These are phyloP conservation scores for Phlebiopsis gigantea DNA, from an alignment of 768 basidiomycete species.

Conservation along the genomic window DNA sequence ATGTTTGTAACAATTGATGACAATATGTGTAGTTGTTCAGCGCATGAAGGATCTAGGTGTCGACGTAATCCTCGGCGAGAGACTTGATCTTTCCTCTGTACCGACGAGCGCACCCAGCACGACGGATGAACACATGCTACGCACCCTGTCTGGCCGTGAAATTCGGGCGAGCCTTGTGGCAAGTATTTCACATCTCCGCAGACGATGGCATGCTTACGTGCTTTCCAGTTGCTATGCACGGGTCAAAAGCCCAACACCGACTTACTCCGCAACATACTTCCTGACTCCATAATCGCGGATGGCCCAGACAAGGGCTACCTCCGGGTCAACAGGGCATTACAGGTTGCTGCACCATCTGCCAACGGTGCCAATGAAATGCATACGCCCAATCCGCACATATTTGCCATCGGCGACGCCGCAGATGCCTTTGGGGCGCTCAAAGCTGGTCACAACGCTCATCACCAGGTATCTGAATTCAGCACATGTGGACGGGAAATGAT, in stretches of 20 bases:
- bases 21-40: slow-evolving; percentile 16
- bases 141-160: slow-evolving; percentile 43
- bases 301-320: slow-evolving; percentile 34
- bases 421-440: slow-evolving; percentile 60
- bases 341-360: slow-evolving; percentile 28
- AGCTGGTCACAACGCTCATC: slow-evolving; percentile 52
- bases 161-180: slow-evolving; percentile 52
- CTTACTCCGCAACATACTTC: slow-evolving; percentile 29
- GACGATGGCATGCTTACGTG: background rate
- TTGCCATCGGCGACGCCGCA: slow-evolving; percentile 57
- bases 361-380: slow-evolving; percentile 11
- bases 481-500: background rate
- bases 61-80: slow-evolving; percentile 46
- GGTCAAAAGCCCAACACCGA: slow-evolving; percentile 57
- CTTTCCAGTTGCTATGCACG: slow-evolving; percentile 47
- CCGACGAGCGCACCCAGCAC: slow-evolving; percentile 18
- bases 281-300: slow-evolving; percentile 25
- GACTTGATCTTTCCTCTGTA: slow-evolving; percentile 36
- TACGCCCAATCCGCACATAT: slow-evolving; percentile 48
- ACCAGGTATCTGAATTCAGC: slow-evolving; percentile 30
- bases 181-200: slow-evolving; percentile 14
- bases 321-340: slow-evolving; percentile 46
- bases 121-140: slow-evolving; percentile 27
- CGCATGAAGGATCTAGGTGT: slow-evolving; percentile 27
- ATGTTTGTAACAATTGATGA: no score